Evolutionary conservation across 345 rosid genomes (phyloP), one percentile per base, ranked within the genome.

Genomic region (Sisymbrium irio): DNA sequence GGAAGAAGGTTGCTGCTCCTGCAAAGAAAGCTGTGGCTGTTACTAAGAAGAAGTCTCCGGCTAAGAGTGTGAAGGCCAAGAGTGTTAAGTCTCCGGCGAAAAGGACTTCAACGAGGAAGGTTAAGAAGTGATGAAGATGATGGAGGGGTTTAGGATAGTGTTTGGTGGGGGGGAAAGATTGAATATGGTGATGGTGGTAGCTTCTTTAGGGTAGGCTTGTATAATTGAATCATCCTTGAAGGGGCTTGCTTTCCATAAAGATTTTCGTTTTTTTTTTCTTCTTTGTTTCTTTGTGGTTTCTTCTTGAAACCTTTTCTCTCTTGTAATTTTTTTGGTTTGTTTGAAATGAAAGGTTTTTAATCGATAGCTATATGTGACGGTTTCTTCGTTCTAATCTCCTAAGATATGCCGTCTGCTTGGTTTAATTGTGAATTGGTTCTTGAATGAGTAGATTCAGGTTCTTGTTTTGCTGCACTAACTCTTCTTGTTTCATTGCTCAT

Each of bases 11-110:
- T 22, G 71, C 78, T 0, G 83, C 82, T 8, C 81, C 83, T 2
- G 81, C 80, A 12, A 90, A 86, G 85, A 83, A 83, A 71, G 77
- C 80, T 0, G 69, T 78, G 0, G 66, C 83, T 12, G 79, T 65
- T 0, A 74, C 78, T 8, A 85, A 86, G 79, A 85, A 86, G 79
- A 84, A 76, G 45, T 67, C 87, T 1, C 84, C 88, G 12, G 87
- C 84, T 0, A 91, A 85, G 86, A 59, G 57, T 5, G 84, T 53
- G 56, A 85, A 85, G 80, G 78, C 79, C 0, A 85, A 78, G 81
- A 79, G 78, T 30, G 89, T 82, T 1, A 85, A 83, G 74, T 83
- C 96, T 30, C 86, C 90, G 25, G 88, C 83, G 47, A 90, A 85
- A 78, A 82, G 83, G 67, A 68, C 79, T 0, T 8, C 86, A 0